Evolutionary conservation across 805 yeast species (phyloP).

Genomic region (Pichia californica): DNA sequence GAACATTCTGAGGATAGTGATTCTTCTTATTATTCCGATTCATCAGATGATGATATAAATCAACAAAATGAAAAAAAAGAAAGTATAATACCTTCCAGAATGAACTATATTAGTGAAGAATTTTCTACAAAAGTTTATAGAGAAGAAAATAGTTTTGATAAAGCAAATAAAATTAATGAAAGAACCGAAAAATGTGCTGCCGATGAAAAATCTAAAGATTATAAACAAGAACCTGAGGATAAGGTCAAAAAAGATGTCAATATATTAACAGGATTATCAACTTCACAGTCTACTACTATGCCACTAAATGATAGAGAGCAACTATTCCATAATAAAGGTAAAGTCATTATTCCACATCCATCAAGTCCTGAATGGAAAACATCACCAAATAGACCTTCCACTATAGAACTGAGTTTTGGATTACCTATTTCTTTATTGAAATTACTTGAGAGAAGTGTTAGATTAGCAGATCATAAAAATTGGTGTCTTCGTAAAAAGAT

Average conservation of each 20-base stretch:
- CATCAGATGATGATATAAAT: background rate
- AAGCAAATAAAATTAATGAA: too few species aligned
- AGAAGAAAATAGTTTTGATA: too few species aligned
- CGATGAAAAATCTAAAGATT: background rate
- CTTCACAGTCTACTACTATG: slow-evolving; percentile 8
- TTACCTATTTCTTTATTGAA: slow-evolving; percentile 40
- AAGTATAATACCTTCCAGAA: too few species aligned
- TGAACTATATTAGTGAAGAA: too few species aligned
- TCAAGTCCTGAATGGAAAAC: slow-evolving; percentile 7
- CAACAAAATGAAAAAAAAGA: too few species aligned
- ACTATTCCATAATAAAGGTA: background rate
- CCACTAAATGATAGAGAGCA: slow-evolving; percentile 13
- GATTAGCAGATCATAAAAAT: slow-evolving; percentile 46
- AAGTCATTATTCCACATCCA: slow-evolving; percentile 18
- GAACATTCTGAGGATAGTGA: slow-evolving; percentile 11
- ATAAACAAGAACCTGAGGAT: slow-evolving; percentile 1
- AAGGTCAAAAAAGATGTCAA: slow-evolving; percentile 12
- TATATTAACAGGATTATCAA: slow-evolving; percentile 17
- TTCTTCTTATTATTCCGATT: background rate
- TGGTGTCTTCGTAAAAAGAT: slow-evolving; percentile 36
- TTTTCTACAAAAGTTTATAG: too few species aligned
- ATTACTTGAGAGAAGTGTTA: slow-evolving; percentile 40
- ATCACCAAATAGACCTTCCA: slow-evolving; percentile 12
- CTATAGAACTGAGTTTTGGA: slow-evolving; percentile 40
- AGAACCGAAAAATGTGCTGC: too few species aligned